Evolutionary conservation across 75 land plant species (phyloP), one percentile per base, ranked within the genome.

Genomic region (Chamaecyparis obtusa): DNA sequence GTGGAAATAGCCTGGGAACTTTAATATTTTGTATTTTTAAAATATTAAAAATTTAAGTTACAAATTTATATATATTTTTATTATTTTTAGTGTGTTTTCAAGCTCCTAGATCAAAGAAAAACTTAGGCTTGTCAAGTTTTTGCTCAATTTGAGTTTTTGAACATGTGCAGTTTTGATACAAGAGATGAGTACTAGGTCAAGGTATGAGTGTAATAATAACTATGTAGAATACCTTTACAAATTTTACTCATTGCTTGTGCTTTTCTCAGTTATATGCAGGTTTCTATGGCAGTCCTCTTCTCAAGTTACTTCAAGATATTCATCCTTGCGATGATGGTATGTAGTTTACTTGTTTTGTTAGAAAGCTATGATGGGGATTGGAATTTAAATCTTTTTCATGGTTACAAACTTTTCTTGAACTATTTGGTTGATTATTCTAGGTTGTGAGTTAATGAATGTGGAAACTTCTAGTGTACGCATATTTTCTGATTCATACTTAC

Each of bases 281-380:
- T 94, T 72, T 67, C 90, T 41, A 86, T 93, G 77, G 94, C 93
- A 17, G 55, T 93, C 36, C 88, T 94, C 60, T 44, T 94, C 79
- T 95, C 97, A 14, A 95, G 97, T 90, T 94, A 94, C 87, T 95
- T 95, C 90, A 94, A 94, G 92, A 64, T 95, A 41, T 94, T 94
- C 79, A 90, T 94, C 5, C 77, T 93, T 60, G 88, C 97, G 77
- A 93, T 90, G 92, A 91, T 94, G 97, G 96, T 95, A 84, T 79
- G 15, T 2, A 51, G 30, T 55, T 27, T 51, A 48, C 56, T 85
- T 85, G 9, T 5, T 43, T 24, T 41, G 46, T 82, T 41, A 30
- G 30, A n/a, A 43, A 5, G 69, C 19, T 60, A 37, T 37, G 36
- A 21, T 9, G 75, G 19, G 72, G 13, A 15, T 33, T 39, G 74